Evolutionary conservation across 306 rosid genomes (phyloP), one percentile per base, ranked within the genome.

Genomic region (Rosa chinensis): DNA sequence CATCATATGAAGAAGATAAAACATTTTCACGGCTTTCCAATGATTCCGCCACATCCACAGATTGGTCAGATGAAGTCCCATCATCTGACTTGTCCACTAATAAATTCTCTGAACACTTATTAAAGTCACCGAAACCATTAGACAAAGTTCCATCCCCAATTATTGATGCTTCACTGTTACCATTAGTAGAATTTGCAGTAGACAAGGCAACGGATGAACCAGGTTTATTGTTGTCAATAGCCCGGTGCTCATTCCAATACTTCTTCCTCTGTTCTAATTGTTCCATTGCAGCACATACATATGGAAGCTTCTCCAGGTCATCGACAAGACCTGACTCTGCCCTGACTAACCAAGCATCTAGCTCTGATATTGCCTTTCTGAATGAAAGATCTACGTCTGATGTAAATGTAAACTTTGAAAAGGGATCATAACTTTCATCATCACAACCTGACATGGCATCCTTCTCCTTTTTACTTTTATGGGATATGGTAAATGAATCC

Each of bases 291-390:
- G 92, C 99, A 90, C 92, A 92, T 76, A 92, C 98, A 83, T 91
- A 95, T 7, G 98, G 98, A 83, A 95, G 97, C 90, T 86, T 92
- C 90, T 91, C 99, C 37, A 91, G 76, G 87, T 95, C 97, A 80
- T 95, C 97, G 80, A 92, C 98, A 81, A 91, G 90, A 79, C 97
- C 97, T 4, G 96, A 81, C 78, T 92, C 94, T 70, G 99, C 98
- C 82, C 82, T 90, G 74, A 88, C 98, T 72, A 95, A 85, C 99
- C 99, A 95, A 69, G 94, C 84, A 81, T 95, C 99, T 55, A 95
- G 91, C 85, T 92, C 96, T 20, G 93, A 87, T 68, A 92, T 90
- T 76, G 99, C 94, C 77, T 85, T 87, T 74, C 89, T 90, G 84
- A 90, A 91, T 3, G 99, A 86, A 74, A 92, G 97, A 73, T 95